Conservation (phyloP, 345 rosid species). For the Eucalyptus erythrocorys region DNA sequence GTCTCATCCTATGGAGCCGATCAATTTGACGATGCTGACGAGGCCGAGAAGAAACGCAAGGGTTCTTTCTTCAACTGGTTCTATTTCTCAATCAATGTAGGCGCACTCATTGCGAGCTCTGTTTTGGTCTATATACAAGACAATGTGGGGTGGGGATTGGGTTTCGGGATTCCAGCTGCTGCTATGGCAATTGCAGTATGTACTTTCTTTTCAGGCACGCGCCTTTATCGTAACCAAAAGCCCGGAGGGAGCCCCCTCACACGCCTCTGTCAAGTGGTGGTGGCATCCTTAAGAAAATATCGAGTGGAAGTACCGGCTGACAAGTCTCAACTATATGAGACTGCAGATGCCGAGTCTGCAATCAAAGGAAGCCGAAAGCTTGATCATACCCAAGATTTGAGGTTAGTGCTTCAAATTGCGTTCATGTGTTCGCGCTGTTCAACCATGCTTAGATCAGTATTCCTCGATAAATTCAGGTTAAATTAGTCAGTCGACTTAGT, state of each 20-base stretch:
- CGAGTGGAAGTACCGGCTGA: conserved; percentile 12
- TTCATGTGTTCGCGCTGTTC: background rate
- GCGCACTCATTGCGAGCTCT: no score
- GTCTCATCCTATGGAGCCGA: no score
- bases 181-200: conserved; percentile 6
- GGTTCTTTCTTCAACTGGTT: no score
- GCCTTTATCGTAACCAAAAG: conserved; percentile 10
- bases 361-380: conserved; percentile 30
- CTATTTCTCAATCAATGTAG: no score
- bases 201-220: conserved; percentile 16
- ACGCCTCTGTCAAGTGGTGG: conserved; percentile 9
- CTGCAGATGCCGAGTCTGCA: conserved; percentile 10
- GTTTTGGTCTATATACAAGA: no score
- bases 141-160: no score
- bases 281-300: conserved; percentile 16
- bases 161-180: no score
- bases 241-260: conserved; percentile 25
- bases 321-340: conserved; percentile 15
- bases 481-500: background rate
- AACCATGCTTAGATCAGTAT: background rate
- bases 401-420: background rate
- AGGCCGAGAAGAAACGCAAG: no score
- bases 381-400: conserved; percentile 8
- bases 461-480: background rate
- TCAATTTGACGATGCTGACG: no score